phyloP scores from a whole-genome alignment of 2,329 filamentous ascomycete genomes.

The Fusarium armeniacum region DNA sequence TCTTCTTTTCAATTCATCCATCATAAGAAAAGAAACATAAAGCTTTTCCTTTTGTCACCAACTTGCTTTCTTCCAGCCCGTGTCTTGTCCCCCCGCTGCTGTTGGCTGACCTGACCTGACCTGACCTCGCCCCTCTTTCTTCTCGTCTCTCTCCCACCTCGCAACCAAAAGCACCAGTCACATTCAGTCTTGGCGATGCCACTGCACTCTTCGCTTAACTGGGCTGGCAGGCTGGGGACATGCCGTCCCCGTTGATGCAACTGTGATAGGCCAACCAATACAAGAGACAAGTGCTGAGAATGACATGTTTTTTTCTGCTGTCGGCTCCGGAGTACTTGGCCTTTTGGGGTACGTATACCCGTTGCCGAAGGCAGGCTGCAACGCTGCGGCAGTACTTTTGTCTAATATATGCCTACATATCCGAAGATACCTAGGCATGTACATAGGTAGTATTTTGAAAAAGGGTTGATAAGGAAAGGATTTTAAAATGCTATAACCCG shows the following conservation, averaged over 20 bases:
- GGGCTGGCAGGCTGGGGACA: constrained; percentile 7
- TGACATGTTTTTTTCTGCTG: constrained; percentile 26
- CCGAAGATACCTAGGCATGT: background rate
- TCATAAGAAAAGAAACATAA: background rate
- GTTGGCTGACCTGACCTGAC: constrained; percentile 19
- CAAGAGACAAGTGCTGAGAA: constrained; percentile 21
- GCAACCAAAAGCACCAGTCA: constrained; percentile 33
- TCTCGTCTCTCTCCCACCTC: background rate
- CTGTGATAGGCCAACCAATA: constrained; percentile 28
- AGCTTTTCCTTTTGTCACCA: constrained; percentile 4
- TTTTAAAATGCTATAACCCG: constrained; percentile 9
- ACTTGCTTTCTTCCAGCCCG: constrained; percentile 5
- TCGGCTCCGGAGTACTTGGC: constrained; percentile 36
- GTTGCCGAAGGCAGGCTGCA: constrained; percentile 35
- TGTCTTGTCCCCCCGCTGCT: constrained; percentile 6
- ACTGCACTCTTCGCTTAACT: constrained; percentile 26
- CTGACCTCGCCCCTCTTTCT: constrained; percentile 3
- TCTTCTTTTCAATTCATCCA: constrained; percentile 7
- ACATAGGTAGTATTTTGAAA: background rate
- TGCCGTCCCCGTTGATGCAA: constrained; percentile 12
- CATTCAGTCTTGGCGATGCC: constrained; percentile 34
- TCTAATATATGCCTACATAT: background rate
- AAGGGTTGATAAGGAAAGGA: background rate
- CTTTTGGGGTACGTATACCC: constrained; percentile 39
- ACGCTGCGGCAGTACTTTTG: constrained; percentile 34